Percentiles rank a stretch among this genome's conserved stretches.
Evolutionary conservation across 2,329 filamentous ascomycete species (phyloP).

Genomic region (Sporothrix brunneoviolacea): DNA sequence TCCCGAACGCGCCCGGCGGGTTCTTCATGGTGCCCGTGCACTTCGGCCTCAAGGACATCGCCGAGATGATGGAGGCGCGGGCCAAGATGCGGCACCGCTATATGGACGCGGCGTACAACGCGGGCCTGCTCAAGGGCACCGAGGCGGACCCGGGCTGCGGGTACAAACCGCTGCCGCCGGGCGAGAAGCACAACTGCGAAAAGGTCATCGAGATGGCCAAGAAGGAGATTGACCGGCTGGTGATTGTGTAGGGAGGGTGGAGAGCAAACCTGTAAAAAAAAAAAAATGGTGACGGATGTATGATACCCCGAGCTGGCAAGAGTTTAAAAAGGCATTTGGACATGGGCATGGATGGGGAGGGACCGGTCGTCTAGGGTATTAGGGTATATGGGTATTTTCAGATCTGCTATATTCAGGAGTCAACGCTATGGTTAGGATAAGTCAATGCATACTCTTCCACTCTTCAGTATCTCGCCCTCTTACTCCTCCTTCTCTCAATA

Average conservation of each 20-base stretch:
- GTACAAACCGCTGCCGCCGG: slow-evolving; percentile 27
- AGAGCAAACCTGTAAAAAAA: not conserved
- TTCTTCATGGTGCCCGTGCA: slow-evolving; percentile 27
- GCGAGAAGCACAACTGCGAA: slow-evolving; percentile 40
- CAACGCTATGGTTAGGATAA: no score
- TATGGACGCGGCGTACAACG: slow-evolving; percentile 39
- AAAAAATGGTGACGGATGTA: no score
- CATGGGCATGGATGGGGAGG: no score
- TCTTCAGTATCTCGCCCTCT: no score
- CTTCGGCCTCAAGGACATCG: slow-evolving; percentile 48
- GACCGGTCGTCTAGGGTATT: no score
- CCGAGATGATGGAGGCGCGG: slow-evolving; percentile 46
- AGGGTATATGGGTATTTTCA: no score
- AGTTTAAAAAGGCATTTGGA: no score
- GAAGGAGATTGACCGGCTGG: slow-evolving; percentile 45
- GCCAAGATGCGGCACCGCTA: slow-evolving; percentile 41
- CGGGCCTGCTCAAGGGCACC: slow-evolving; percentile 27
- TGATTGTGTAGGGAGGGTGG: slow-evolving; percentile 33
- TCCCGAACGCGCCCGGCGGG: not conserved
- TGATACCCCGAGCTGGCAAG: no score
- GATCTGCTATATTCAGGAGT: no score
- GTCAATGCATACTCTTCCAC: no score
- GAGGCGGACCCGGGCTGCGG: slow-evolving; percentile 16
- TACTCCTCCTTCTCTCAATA: not conserved
- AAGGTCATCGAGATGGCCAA: slow-evolving; percentile 49